Evolutionary conservation across 2,329 filamentous ascomycete genomes (phyloP).

Genomic region (Fusarium poae): DNA sequence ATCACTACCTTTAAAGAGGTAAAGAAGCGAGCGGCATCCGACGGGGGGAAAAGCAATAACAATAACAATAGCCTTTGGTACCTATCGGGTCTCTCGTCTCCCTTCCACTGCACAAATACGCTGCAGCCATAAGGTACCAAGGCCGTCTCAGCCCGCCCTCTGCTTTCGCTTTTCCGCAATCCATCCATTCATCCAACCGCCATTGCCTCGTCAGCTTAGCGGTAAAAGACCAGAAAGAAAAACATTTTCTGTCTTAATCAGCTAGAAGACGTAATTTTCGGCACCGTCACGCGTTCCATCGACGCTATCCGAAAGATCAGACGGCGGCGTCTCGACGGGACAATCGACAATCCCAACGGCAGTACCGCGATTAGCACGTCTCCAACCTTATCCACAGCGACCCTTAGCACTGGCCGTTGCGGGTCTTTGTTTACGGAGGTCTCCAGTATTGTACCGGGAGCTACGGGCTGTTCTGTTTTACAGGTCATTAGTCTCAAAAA

Average conservation of each 20-base stretch:
- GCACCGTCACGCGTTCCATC: slow-evolving; percentile 15
- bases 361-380: slow-evolving; percentile 47
- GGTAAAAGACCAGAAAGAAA: not conserved
- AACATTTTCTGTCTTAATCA: not conserved
- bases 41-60: slow-evolving; percentile 39
- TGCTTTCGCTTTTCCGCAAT: slow-evolving; percentile 5
- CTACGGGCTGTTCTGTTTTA: slow-evolving; percentile 45
- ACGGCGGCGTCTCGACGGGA: slow-evolving; percentile 45
- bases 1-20: slow-evolving; percentile 9
- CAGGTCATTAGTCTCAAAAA: slow-evolving; percentile 34
- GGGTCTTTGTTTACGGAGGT: slow-evolving; percentile 44
- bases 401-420: slow-evolving; percentile 43
- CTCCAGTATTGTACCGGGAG: slow-evolving; percentile 43
- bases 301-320: slow-evolving; percentile 33
- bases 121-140: slow-evolving; percentile 33
- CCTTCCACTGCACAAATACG: slow-evolving; percentile 28
- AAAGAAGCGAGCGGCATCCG: slow-evolving; percentile 29
- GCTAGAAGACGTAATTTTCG: not conserved
- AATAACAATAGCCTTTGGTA: slow-evolving; percentile 18
- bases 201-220: not conserved
- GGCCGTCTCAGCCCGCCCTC: slow-evolving; percentile 34
- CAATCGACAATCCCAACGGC: slow-evolving; percentile 41
- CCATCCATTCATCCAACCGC: not conserved
- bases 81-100: slow-evolving; percentile 6
- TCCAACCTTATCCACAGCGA: slow-evolving; percentile 16